Evolutionary conservation across 352 stramenopile species (phyloP).

Genomic region (Thalassiosira mediterranea): DNA sequence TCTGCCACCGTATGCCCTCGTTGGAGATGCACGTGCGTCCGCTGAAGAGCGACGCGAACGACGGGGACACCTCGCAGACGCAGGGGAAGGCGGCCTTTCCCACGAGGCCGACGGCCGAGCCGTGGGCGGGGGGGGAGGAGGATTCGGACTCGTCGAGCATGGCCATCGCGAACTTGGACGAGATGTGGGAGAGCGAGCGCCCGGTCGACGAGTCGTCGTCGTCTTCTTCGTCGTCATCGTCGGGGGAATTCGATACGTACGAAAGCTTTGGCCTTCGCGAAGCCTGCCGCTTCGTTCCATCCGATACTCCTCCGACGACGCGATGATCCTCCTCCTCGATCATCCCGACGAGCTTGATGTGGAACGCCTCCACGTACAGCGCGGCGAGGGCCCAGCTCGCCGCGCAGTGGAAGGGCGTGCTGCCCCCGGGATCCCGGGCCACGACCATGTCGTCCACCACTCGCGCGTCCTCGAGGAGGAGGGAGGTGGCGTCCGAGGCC

Average conservation of each 20-base stretch:
- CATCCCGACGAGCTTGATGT: constrained; percentile 35
- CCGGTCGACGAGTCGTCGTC: background rate
- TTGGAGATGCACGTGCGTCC: constrained; percentile 51
- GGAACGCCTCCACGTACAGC: constrained; percentile 54
- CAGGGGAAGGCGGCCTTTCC: constrained; percentile 74
- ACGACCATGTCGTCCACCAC: constrained; percentile 45
- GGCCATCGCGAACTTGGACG: constrained; percentile 50
- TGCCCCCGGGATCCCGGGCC: constrained; percentile 11
- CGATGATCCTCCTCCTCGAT: background rate
- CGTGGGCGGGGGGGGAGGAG: constrained; percentile 27
- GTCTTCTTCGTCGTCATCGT: constrained; percentile 12
- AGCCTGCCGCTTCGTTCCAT: background rate
- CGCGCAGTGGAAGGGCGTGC: constrained; percentile 48
- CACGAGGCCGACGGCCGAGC: constrained; percentile 62
- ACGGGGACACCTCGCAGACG: constrained; percentile 75
- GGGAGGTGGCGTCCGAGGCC: constrained; percentile 17
- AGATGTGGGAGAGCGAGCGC: constrained; percentile 39
- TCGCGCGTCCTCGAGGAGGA: constrained; percentile 40
- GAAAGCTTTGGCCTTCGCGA: constrained; percentile 16
- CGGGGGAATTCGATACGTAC: constrained; percentile 16
- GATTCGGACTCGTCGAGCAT: constrained; percentile 43
- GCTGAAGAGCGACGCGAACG: constrained; percentile 59
- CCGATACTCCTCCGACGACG: background rate
- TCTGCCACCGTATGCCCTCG: constrained; percentile 78
- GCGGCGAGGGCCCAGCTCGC: constrained; percentile 41